Conservation (phyloP, 1,284 basidiomycete genomes). For the Apiotrichum mycotoxinovorans region DNA sequence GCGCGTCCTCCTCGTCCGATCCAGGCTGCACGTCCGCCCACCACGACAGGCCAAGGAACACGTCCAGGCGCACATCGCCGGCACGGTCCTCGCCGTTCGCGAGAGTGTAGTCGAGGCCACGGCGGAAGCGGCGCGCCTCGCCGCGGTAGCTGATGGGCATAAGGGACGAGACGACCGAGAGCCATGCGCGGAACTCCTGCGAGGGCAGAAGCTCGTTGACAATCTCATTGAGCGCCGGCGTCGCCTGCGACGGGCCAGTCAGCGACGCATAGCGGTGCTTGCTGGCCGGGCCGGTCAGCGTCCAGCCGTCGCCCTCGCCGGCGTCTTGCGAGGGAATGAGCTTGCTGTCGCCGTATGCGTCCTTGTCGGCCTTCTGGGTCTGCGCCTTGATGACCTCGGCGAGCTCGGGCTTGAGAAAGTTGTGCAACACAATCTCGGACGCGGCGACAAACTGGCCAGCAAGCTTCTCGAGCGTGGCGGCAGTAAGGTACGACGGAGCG, state of each 20-base stretch:
- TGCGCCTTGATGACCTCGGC: conserved; percentile 65
- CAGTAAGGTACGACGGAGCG: conserved; percentile 84
- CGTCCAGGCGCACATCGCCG: conserved; percentile 73
- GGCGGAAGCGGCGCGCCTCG: conserved; percentile 82
- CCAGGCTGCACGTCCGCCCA: conserved; percentile 53
- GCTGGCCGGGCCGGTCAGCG: conserved; percentile 79
- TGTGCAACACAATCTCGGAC: conserved; percentile 84
- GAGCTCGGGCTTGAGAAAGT: conserved; percentile 69
- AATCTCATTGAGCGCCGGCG: conserved; percentile 59
- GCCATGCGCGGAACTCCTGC: conserved; percentile 82
- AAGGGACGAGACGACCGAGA: conserved; percentile 73
- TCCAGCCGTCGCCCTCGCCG: conserved; percentile 61
- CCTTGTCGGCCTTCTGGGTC: conserved; percentile 62
- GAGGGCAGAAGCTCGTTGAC: conserved; percentile 69
- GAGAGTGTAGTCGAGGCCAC: conserved; percentile 91
- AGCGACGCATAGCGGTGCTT: conserved; percentile 87
- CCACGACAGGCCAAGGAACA: conserved; percentile 86
- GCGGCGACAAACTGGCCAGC: conserved; percentile 80
- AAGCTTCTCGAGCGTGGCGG: conserved; percentile 74
- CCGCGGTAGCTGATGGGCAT: conserved; percentile 69
- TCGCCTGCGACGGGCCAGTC: conserved; percentile 20
- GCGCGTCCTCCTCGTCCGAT: conserved; percentile 50
- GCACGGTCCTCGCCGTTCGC: conserved; percentile 76
- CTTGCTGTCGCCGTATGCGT: conserved; percentile 52
- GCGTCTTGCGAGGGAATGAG: conserved; percentile 62